Conservation (phyloP, 148 eudicot species). For the Spergularia bocconei region DNA sequence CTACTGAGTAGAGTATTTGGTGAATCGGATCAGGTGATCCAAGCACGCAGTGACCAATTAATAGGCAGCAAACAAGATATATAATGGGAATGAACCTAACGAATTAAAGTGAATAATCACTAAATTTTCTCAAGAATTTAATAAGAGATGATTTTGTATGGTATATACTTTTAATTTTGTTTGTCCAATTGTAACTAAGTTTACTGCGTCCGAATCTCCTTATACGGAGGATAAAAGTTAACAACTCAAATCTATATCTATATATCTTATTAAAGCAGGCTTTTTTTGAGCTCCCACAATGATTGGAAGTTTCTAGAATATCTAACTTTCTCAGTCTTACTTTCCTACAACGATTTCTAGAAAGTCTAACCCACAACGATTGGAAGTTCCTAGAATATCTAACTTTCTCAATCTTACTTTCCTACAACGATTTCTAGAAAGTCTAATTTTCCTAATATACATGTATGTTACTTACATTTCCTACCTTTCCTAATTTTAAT, state of each 20-base stretch:
- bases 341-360: too few relatives aligned
- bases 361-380: too few relatives aligned
- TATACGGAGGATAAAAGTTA: neutral
- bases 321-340: too few relatives aligned
- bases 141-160: neutral
- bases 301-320: too few relatives aligned
- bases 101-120: neutral
- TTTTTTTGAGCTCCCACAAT: too few relatives aligned
- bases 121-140: constrained; percentile 2
- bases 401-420: too few relatives aligned
- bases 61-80: neutral
- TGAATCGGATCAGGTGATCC: neutral
- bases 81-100: constrained; percentile 6
- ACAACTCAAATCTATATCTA: neutral
- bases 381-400: too few relatives aligned
- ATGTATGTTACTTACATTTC: too few relatives aligned
- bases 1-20: neutral
- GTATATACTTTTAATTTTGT: neutral
- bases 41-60: neutral
- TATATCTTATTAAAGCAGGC: too few relatives aligned
- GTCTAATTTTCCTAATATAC: too few relatives aligned
- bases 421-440: too few relatives aligned
- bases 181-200: neutral
- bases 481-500: too few relatives aligned
- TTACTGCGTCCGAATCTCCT: constrained; percentile 3